These are phyloP conservation scores for Phlebiopsis flavidoalba DNA, from an alignment of 768 basidiomycete species.

Conservation along the genomic window DNA sequence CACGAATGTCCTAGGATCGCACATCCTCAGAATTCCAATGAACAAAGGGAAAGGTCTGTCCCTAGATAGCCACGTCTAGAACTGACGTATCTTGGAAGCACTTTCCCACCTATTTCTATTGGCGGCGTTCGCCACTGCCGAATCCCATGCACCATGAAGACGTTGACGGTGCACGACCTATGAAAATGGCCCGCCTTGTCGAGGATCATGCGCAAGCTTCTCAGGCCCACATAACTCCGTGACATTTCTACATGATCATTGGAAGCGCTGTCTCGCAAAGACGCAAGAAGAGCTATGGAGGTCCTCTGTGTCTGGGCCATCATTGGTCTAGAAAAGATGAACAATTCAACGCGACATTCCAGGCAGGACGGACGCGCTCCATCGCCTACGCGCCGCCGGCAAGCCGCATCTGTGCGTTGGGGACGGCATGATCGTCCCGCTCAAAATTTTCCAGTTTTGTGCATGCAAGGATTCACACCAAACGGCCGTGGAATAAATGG, in stretches of 20 bases:
- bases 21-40: neutral
- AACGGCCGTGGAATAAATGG: neutral
- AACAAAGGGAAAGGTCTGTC: neutral
- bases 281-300: neutral
- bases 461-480: neutral
- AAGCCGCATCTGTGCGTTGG: neutral
- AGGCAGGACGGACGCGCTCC: neutral
- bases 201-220: neutral
- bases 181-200: neutral
- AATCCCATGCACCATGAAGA: too few species aligned
- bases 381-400: neutral
- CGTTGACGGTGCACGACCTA: too few species aligned
- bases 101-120: neutral
- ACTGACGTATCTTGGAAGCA: neutral
- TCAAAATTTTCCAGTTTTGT: neutral
- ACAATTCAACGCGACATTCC: neutral
- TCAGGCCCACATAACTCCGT: neutral
- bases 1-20: neutral
- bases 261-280: neutral
- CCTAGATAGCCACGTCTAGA: neutral
- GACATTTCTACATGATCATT: neutral
- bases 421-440: neutral
- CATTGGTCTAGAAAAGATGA: neutral
- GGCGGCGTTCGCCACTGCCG: too few species aligned
- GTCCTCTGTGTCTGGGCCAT: neutral